phyloP scores from a whole-genome alignment of 352 stramenopile genomes.

The Plasmopara muralis region DNA sequence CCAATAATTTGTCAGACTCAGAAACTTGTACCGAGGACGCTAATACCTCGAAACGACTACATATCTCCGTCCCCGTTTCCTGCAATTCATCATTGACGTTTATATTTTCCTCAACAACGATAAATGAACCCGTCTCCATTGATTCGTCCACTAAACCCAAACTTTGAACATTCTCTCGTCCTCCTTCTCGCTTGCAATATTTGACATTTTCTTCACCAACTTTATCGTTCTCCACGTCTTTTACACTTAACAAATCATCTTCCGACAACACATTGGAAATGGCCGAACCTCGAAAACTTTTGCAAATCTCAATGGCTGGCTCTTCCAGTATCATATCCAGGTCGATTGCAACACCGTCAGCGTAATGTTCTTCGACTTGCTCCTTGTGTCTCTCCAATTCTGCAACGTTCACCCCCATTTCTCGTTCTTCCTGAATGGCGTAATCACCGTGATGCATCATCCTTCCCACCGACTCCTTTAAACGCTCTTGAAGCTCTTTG shows the following conservation, averaged over 20 bases:
- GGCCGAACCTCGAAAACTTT: slow-evolving; percentile 12
- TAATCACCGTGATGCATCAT: no score
- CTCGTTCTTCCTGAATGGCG: neutral
- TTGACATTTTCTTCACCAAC: slow-evolving; percentile 6
- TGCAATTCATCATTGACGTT: neutral
- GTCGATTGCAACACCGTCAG: slow-evolving; percentile 7
- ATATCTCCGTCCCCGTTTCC: neutral
- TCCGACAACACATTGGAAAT: slow-evolving; percentile 25
- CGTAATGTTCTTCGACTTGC: neutral
- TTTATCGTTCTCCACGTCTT: slow-evolving; percentile 11
- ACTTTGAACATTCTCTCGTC: slow-evolving; percentile 6
- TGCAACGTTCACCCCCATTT: neutral
- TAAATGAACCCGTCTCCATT: neutral
- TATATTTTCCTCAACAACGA: slow-evolving; percentile 3
- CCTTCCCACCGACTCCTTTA: slow-evolving; percentile 9
- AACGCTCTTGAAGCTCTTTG: slow-evolving; percentile 34
- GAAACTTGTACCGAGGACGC: neutral
- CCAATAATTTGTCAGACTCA: no score
- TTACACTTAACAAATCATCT: slow-evolving; percentile 19
- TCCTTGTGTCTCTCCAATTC: neutral
- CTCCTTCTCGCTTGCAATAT: neutral
- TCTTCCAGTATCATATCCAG: slow-evolving; percentile 20
- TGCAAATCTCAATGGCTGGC: slow-evolving; percentile 20
- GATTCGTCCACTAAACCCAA: slow-evolving; percentile 11
- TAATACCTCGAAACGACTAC: neutral